These are phyloP conservation scores for Theobroma grandiflorum DNA, from an alignment of 441 rosid genomes.

Conservation along the genomic window DNA sequence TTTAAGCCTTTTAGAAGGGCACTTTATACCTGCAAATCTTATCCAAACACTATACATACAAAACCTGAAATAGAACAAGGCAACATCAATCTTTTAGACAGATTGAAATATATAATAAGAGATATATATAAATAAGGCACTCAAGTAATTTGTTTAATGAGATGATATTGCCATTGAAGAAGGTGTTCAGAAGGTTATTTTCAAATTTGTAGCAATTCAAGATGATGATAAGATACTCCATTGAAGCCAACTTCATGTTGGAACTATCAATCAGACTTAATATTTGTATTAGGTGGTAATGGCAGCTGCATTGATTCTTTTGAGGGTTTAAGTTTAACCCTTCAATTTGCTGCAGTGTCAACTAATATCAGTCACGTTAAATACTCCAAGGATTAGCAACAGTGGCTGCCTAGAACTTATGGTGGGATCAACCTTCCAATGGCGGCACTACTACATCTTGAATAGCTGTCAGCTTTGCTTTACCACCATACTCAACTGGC, in stretches of 20 bases:
- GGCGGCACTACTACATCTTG: conserved; percentile 41
- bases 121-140: neutral
- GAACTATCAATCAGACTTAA: neutral
- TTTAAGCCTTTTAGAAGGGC: too few species aligned
- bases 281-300: neutral
- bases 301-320: neutral
- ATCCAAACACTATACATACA: neutral
- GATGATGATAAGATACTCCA: neutral
- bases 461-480: conserved; percentile 38
- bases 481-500: conserved; percentile 49
- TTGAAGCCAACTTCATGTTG: conserved; percentile 19
- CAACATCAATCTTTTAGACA: neutral
- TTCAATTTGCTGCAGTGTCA: neutral
- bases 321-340: neutral
- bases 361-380: neutral
- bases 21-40: too few species aligned
- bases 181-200: neutral
- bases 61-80: neutral
- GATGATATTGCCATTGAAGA: neutral
- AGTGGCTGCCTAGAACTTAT: neutral
- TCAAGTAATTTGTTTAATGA: neutral
- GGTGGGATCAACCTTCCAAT: conserved; percentile 19
- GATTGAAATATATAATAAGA: neutral
- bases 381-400: neutral
- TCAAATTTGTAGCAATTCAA: neutral